phyloP scores from a whole-genome alignment of 2,329 filamentous ascomycete genomes.

The Xylaria hypoxylon region DNA sequence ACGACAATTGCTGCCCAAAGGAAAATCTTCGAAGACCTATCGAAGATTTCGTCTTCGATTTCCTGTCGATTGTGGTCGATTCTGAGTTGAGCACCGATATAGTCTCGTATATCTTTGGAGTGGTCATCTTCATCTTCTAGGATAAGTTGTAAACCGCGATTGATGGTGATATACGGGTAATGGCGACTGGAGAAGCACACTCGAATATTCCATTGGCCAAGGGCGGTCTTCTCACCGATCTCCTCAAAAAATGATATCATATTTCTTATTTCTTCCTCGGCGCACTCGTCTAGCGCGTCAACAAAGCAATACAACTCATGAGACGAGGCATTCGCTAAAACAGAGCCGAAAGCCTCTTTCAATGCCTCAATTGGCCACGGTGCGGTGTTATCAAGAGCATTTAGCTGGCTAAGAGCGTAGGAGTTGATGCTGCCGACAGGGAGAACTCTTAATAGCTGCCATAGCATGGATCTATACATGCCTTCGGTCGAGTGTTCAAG shows the following conservation, averaged over 20 bases:
- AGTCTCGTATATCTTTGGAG: slow-evolving; percentile 43
- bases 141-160: slow-evolving; percentile 41
- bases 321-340: slow-evolving; percentile 18
- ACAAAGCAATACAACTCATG: slow-evolving; percentile 35
- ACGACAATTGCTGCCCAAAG: slow-evolving; percentile 58
- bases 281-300: slow-evolving; percentile 44
- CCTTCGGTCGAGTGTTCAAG: slow-evolving; percentile 27
- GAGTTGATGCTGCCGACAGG: neutral
- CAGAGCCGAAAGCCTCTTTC: slow-evolving; percentile 25
- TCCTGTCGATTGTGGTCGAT: slow-evolving; percentile 37
- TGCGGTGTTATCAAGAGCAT: neutral
- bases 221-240: slow-evolving; percentile 9
- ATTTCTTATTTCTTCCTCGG: slow-evolving; percentile 36
- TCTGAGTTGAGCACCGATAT: slow-evolving; percentile 49
- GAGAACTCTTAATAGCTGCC: slow-evolving; percentile 12
- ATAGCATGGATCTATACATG: slow-evolving; percentile 32
- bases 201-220: neutral
- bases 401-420: neutral
- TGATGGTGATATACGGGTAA: slow-evolving; percentile 57
- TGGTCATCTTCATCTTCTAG: slow-evolving; percentile 49
- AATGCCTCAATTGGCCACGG: slow-evolving; percentile 34
- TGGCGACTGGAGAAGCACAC: slow-evolving; percentile 52
- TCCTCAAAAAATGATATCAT: slow-evolving; percentile 40
- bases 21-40: slow-evolving; percentile 58
- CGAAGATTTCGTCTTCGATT: slow-evolving; percentile 47